Evolutionary conservation across 345 rosid species (phyloP).

Genomic region (Acer campestre): DNA sequence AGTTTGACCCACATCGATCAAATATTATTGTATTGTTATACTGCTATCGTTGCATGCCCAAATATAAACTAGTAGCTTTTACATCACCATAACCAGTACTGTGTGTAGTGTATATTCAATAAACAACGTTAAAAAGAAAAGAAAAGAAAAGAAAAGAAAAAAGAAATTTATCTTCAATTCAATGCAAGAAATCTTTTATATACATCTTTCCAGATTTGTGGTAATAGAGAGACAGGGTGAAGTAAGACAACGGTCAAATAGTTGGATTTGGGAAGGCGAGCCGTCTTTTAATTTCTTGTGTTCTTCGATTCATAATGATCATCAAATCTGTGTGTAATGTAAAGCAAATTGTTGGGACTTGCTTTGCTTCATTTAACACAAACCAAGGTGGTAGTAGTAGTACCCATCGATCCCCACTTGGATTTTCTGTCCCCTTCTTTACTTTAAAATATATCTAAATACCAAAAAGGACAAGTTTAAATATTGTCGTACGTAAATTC

Average conservation of each 20-base stretch:
- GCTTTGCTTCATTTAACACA: constrained; percentile 24
- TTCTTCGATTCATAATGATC: not conserved
- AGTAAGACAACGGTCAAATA: constrained; percentile 3
- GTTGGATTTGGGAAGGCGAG: constrained; percentile 1
- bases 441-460: not conserved
- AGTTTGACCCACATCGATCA: not conserved
- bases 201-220: not conserved
- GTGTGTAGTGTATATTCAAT: not conserved
- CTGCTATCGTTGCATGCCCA: constrained; percentile 3
- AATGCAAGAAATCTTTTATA: not conserved
- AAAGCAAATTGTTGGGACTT: constrained; percentile 14
- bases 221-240: not conserved
- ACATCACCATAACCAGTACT: not conserved
- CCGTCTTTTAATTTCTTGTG: constrained; percentile 11
- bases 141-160: too few species aligned
- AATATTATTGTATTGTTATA: not conserved
- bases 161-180: not conserved
- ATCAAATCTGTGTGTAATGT: too few species aligned
- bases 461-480: not conserved
- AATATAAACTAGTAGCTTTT: not conserved
- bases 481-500: not conserved
- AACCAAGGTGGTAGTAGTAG: constrained; percentile 10
- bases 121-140: not conserved
- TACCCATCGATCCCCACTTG: constrained; percentile 22
- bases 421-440: constrained; percentile 30